phyloP scores from a whole-genome alignment of 176 grass and related monocot species.

The Melocanna baccifera region DNA sequence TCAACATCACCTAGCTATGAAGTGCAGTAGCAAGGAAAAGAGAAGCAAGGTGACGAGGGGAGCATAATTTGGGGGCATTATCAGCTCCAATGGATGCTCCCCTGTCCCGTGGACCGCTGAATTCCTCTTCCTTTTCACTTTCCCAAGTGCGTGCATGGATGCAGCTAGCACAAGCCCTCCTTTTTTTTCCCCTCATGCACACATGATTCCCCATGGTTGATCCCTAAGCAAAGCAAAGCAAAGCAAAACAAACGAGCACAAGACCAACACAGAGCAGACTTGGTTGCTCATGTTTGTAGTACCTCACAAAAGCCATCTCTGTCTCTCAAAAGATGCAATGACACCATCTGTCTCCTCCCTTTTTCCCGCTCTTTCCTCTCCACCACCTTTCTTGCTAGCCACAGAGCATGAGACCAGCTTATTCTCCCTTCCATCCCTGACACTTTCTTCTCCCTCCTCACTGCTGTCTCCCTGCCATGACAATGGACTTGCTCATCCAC shows the following conservation, averaged over 20 bases:
- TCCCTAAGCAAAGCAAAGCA: slow-evolving; percentile 37
- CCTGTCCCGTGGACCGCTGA: slow-evolving; percentile 10
- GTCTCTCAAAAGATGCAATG: background rate
- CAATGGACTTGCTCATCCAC: slow-evolving; percentile 46
- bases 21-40: background rate
- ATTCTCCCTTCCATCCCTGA: background rate
- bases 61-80: background rate
- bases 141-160: slow-evolving; percentile 26
- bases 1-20: background rate
- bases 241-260: background rate
- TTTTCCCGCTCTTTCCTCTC: no score
- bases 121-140: slow-evolving; percentile 22
- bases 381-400: slow-evolving; percentile 12
- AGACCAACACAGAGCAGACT: background rate
- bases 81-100: background rate
- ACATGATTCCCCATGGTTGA: slow-evolving; percentile 41
- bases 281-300: background rate
- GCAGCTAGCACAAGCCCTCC: slow-evolving; percentile 3
- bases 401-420: background rate
- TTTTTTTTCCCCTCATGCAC: slow-evolving; percentile 28
- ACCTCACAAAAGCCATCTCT: background rate
- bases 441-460: background rate
- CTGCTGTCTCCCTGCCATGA: slow-evolving; percentile 13
- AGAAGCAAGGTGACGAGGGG: background rate
- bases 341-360: slow-evolving; percentile 1